Base-by-base conservation (phyloP, 768 basidiomycete species). In the Sporobolomyces roseus region DNA sequence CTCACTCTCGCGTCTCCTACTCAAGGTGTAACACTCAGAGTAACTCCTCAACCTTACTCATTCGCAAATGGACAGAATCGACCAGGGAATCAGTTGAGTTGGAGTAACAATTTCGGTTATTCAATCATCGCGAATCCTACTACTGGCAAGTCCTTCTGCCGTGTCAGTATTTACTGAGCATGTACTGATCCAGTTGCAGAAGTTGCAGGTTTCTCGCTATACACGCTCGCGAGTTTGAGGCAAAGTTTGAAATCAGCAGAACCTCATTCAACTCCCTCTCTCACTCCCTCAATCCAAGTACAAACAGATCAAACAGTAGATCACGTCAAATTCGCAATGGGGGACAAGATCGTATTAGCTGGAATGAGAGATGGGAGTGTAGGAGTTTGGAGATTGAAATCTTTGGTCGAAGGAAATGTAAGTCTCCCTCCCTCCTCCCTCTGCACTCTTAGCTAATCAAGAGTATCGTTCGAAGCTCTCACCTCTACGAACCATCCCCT, bases 161-260 rank as follows among this genome's bases (percentile, higher is more conserved):
- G 19, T n/a, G 3, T 9, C 14, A 36, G 41, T 45, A 29, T 9
- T 41, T 41, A 9, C 38, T 41, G 9, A 9, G 10, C 38, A 9
- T 41, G 38, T n/a, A 41, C 38, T 41, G 45, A 6, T 13, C 45
- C 45, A 46, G 45, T 7, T 21, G 23, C 45, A 9, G 38, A 41
- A 14, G 45, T 7, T 14, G 45, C 45, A 76, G 75, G 73, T 19
- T 76, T 77, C 73, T 69, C 71, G 3, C 65, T 77, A n/a, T 75
- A 59, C 65, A 46, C 68, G 19, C 62, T 77, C 27, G 21, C 61
- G 4, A 0, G 38, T 2, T 52, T 76, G 36, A 67, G 65, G 51
- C 52, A 43, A 14, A 29, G 30, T 52, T 61, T 43, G 62, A 27
- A 10, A 43, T 33, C 30, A 30, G 61, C 58, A 7, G 21, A 25